Conservation (phyloP, 2,329 filamentous ascomycete genomes). For the Madurella fahalii region DNA sequence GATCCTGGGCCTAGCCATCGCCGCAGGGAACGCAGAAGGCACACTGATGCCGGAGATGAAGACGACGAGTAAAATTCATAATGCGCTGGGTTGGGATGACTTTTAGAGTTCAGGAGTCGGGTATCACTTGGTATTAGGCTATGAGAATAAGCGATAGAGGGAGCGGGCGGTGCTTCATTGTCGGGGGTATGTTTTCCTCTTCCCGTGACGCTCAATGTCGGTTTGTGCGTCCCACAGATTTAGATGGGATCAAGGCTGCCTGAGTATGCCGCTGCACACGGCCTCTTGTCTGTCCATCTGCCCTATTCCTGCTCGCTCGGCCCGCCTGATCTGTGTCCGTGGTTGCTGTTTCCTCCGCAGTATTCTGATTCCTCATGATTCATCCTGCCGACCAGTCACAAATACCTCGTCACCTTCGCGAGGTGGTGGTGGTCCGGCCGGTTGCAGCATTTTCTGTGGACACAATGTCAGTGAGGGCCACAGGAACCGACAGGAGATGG, state of each 20-base stretch:
- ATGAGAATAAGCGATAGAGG: slow-evolving; percentile 2
- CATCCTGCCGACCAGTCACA: slow-evolving; percentile 9
- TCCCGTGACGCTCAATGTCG: neutral
- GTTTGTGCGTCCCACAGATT: too few relatives aligned
- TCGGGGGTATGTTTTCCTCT: neutral
- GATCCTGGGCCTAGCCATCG: slow-evolving; percentile 21
- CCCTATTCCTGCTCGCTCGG: neutral
- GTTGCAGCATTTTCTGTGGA: slow-evolving; percentile 62
- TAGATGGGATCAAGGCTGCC: too few relatives aligned
- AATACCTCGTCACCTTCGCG: slow-evolving; percentile 45
- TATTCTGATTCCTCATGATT: slow-evolving; percentile 2
- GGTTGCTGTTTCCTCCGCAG: neutral
- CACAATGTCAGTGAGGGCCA: neutral
- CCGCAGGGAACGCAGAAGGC: slow-evolving; percentile 13
- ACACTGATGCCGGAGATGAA: slow-evolving; percentile 15
- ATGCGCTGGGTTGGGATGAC: neutral
- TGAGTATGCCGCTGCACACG: too few relatives aligned
- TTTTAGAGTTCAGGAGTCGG: neutral
- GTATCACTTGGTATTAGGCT: slow-evolving; percentile 13
- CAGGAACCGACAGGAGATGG: neutral
- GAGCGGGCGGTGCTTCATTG: neutral
- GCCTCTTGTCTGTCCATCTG: neutral
- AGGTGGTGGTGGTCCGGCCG: slow-evolving; percentile 54
- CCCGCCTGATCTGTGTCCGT: neutral
- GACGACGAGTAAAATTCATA: slow-evolving; percentile 9